These are phyloP conservation scores for Geopyxis carbonaria DNA, from an alignment of 495 filamentous ascomycete species.

Conservation along the genomic window DNA sequence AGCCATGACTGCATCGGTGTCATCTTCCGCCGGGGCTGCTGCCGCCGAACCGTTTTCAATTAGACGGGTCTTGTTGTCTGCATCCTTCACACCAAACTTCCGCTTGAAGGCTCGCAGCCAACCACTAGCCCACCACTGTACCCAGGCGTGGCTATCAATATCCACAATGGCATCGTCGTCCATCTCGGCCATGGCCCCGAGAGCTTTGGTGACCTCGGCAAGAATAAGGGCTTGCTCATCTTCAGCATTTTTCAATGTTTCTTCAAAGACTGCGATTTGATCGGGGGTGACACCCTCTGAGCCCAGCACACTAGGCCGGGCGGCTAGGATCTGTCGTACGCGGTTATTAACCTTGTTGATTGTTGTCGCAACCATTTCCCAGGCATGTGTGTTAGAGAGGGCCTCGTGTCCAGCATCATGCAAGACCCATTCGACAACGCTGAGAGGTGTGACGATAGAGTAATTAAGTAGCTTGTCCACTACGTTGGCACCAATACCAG, in stretches of 20 bases:
- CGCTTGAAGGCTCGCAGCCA: slow-evolving; percentile 77
- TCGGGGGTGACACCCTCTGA: slow-evolving; percentile 19
- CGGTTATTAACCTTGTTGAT: slow-evolving; percentile 84
- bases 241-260: slow-evolving; percentile 48
- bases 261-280: slow-evolving; percentile 44
- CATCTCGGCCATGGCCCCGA: slow-evolving; percentile 54
- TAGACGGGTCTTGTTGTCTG: no score
- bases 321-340: slow-evolving; percentile 61
- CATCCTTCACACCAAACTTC: slow-evolving; percentile 46
- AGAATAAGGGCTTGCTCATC: slow-evolving; percentile 63
- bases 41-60: no score
- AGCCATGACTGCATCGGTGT: no score
- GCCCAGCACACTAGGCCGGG: slow-evolving; percentile 29
- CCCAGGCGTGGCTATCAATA: slow-evolving; percentile 39
- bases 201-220: slow-evolving; percentile 58
- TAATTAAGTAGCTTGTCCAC: slow-evolving; percentile 97
- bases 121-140: slow-evolving; percentile 64
- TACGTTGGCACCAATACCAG: slow-evolving; percentile 81
- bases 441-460: slow-evolving; percentile 66
- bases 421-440: slow-evolving; percentile 79
- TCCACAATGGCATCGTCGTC: slow-evolving; percentile 37
- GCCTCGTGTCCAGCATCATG: slow-evolving; percentile 47
- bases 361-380: slow-evolving; percentile 76
- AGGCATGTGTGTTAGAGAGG: slow-evolving; percentile 56
- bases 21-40: no score